Base-by-base conservation (phyloP, 139 green algal species). In the Auxenochlorella pyrenoidosa region DNA sequence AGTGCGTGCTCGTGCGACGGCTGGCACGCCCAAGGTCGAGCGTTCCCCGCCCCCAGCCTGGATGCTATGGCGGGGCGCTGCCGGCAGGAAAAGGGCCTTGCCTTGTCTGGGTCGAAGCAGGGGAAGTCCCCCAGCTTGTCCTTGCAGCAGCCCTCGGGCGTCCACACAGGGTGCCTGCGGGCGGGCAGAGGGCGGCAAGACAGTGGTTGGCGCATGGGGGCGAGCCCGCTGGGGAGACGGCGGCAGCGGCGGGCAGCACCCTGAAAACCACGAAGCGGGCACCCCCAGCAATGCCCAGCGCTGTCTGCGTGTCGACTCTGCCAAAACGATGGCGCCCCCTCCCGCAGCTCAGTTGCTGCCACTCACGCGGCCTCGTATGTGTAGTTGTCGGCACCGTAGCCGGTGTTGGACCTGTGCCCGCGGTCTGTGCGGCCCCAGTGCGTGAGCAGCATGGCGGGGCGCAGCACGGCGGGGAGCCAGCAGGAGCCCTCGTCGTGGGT, bases 401-500 rank as follows among this genome's bases (percentile, higher is more conserved):
- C 70, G 26, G 75, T 90, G 38, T 18, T 4, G 59, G 28, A 75
- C 59, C 5, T 51, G 71, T 90, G 71, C n/a, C 88, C 63, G 8
- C 34, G 3, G 51, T 90, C 91, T 26, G 43, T 92, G 28, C 88
- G 73, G 3, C 91, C 91, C 91, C 91, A 93, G 79, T 93, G 89
- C 10, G 86, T 79, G 10, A 93, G 59, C 28, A 93, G 87, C 68
- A 84, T 90, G 77, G 86, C 86, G 16, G 82, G 79, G 54, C 89
- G 75, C n/a, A 92, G 47, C 22, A 87, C 86, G 3, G 73, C 85
- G 58, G 88, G 90, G 34, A 84, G 43, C 84, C 87, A 94, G 86
- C 94, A 96, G 16, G 87, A 83, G 22, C 90, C 94, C 85, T 95
- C 92, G 76, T 93, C 90, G 72, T 93, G 90, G 3, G 75, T 68